phyloP scores from a whole-genome alignment of 78 protist genomes.

The Planoprotostelium fungivorum region DNA sequence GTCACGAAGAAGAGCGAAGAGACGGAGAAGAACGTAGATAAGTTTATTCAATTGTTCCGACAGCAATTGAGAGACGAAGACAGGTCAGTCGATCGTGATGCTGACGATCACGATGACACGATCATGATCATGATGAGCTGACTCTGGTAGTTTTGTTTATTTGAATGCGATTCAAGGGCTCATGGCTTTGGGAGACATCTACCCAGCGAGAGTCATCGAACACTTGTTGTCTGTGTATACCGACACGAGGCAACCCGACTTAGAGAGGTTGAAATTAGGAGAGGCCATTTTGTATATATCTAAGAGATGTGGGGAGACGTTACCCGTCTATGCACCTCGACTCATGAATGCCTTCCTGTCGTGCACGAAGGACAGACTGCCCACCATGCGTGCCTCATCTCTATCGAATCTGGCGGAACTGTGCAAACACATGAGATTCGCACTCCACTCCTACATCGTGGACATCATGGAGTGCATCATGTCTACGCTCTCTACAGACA shows the following conservation, averaged over 20 bases:
- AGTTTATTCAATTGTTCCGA: slow-evolving; percentile 27
- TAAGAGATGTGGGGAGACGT: slow-evolving; percentile 55
- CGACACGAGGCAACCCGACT: slow-evolving; percentile 9
- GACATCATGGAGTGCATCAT: slow-evolving; percentile 27
- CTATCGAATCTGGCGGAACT: slow-evolving; percentile 49
- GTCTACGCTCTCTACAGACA: neutral
- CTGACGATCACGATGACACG: too few relatives aligned
- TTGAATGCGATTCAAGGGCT: slow-evolving; percentile 45
- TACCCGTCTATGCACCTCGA: slow-evolving; percentile 18
- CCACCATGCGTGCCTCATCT: slow-evolving; percentile 40
- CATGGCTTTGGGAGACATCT: slow-evolving; percentile 54
- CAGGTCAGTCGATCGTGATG: slow-evolving; percentile 1
- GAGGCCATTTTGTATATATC: slow-evolving; percentile 52
- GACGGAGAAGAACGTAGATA: slow-evolving; percentile 21
- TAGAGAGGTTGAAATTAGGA: slow-evolving; percentile 50
- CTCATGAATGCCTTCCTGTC: slow-evolving; percentile 23
- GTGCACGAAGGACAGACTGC: slow-evolving; percentile 13
- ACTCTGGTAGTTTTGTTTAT: slow-evolving; percentile 27
- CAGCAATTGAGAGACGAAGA: slow-evolving; percentile 56
- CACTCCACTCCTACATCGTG: slow-evolving; percentile 32
- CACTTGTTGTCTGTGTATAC: slow-evolving; percentile 9
- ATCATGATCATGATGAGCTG: neutral
- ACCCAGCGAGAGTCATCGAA: slow-evolving; percentile 30
- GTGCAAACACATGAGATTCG: slow-evolving; percentile 7
- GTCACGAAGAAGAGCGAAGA: slow-evolving; percentile 3